phyloP scores from a whole-genome alignment of 2,329 filamentous ascomycete species.

The Botrytis hyacinthi region DNA sequence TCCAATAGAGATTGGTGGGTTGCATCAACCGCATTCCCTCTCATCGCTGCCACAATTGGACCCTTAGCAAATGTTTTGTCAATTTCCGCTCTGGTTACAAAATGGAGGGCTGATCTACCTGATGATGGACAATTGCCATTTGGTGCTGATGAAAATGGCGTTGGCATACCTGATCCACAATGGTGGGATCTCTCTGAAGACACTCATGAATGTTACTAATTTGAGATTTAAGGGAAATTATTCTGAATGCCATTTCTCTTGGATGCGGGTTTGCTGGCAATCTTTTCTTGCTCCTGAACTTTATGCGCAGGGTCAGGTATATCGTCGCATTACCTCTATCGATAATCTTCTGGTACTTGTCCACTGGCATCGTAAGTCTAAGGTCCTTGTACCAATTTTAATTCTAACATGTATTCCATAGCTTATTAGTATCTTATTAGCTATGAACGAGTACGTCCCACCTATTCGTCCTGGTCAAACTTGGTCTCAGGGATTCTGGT shows the following conservation, averaged over 20 bases:
- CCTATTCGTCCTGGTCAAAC: constrained; percentile 47
- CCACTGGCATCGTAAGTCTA: constrained; percentile 56
- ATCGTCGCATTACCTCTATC: constrained; percentile 65
- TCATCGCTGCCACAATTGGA: constrained; percentile 66
- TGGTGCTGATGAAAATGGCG: constrained; percentile 50
- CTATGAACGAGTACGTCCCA: constrained; percentile 53
- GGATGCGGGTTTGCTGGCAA: constrained; percentile 65
- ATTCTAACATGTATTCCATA: constrained; percentile 32
- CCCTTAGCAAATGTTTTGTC: constrained; percentile 69
- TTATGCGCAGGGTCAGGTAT: constrained; percentile 64
- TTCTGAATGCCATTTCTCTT: constrained; percentile 62
- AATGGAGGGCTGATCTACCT: constrained; percentile 55
- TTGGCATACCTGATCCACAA: constrained; percentile 55
- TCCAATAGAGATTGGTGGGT: constrained; percentile 42
- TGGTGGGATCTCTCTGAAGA: constrained; percentile 48
- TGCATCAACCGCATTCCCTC: constrained; percentile 48
- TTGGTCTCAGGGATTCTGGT: constrained; percentile 70
- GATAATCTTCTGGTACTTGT: constrained; percentile 64
- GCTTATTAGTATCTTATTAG: constrained; percentile 57
- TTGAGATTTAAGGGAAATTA: constrained; percentile 49
- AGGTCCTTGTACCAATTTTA: constrained; percentile 35
- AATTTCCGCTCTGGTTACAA: constrained; percentile 63
- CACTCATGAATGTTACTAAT: neutral
- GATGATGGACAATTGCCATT: constrained; percentile 45
- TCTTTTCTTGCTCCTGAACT: constrained; percentile 66